Evolutionary conservation across 306 rosid genomes (phyloP), one percentile per base, ranked within the genome.

Genomic region (Mucuna pruriens): DNA sequence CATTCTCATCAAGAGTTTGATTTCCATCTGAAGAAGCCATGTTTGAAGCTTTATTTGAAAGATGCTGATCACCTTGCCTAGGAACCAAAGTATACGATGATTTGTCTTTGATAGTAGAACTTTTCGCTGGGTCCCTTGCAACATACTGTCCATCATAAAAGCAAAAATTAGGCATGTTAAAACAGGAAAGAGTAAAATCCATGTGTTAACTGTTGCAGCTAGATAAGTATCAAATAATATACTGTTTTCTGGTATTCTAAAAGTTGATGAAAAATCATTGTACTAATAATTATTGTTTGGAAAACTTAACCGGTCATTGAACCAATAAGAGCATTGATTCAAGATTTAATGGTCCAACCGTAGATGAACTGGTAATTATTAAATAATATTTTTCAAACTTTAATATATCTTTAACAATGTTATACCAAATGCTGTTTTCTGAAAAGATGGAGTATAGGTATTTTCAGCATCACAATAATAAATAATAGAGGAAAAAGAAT

Each of bases 101-200:
- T 88, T 83, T 90, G 79, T 87, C 92, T 79, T 80, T 81, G 2
- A 61, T 78, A 36, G 71, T 25, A 44, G 78, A 70, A 75, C 79
- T 78, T 83, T 90, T 92, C n/a, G 74, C 74, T 10, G 88, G 67
- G 84, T 90, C 89, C 83, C 89, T 86, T 51, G 86, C 76, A 81
- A 92, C 94, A 84, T 92, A 89, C 97, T 90, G 94, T 42, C 17
- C 87, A 85, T 66, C 54, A 75, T 34, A 79, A 44, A 89, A 15
- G 78, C 62, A 75, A 71, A 49, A 46, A 44, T 48, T 36, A 29
- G 70, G 57, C 58, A 49, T 57, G 78, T 33, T 73, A 66, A 61
- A 58, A 78, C 23, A 72, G 26, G 29, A 16, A 26, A 26, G 25
- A 16, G 38, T 45, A 49, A 76, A 42, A 84, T 16, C 72, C 40